Percentiles rank a stretch among this genome's conserved stretches.
These are phyloP conservation scores for Phytophthora citrophthora DNA, from an alignment of 352 stramenopile species.

Conservation along the genomic window DNA sequence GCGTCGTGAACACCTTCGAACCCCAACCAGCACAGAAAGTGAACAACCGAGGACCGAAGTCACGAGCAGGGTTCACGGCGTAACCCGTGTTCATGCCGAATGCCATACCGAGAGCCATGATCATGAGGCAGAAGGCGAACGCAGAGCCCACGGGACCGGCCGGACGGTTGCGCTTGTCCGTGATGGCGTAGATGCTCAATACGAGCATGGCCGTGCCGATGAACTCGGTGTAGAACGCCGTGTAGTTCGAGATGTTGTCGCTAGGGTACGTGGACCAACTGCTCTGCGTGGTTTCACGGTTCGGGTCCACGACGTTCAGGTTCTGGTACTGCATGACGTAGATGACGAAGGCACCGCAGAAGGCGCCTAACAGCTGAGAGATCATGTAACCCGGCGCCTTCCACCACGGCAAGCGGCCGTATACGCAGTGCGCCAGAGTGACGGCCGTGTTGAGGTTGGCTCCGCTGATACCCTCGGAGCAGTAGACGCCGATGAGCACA, in stretches of 20 bases:
- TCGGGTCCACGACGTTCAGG: conserved; percentile 50
- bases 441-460: no score
- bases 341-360: conserved; percentile 41
- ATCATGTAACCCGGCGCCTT: conserved; percentile 52
- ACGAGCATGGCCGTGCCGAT: conserved; percentile 57
- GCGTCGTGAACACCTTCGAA: conserved; percentile 45
- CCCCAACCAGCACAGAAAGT: conserved; percentile 41
- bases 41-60: conserved; percentile 54
- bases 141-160: conserved; percentile 23
- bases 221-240: conserved; percentile 32
- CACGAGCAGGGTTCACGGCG: conserved; percentile 56
- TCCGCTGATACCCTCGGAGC: no score
- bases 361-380: conserved; percentile 46
- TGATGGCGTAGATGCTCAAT: conserved; percentile 55
- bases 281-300: conserved; percentile 37
- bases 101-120: conserved; percentile 59
- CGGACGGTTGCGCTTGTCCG: conserved; percentile 47
- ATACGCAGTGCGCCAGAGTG: not conserved
- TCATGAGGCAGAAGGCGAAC: conserved; percentile 39
- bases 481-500: no score
- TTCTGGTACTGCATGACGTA: conserved; percentile 57
- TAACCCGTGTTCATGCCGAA: conserved; percentile 59
- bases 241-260: conserved; percentile 40
- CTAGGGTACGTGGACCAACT: conserved; percentile 53
- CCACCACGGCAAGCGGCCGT: conserved; percentile 1